Base-by-base conservation (phyloP, 148 eudicot genomes). In the Gaultheria prostrata region DNA sequence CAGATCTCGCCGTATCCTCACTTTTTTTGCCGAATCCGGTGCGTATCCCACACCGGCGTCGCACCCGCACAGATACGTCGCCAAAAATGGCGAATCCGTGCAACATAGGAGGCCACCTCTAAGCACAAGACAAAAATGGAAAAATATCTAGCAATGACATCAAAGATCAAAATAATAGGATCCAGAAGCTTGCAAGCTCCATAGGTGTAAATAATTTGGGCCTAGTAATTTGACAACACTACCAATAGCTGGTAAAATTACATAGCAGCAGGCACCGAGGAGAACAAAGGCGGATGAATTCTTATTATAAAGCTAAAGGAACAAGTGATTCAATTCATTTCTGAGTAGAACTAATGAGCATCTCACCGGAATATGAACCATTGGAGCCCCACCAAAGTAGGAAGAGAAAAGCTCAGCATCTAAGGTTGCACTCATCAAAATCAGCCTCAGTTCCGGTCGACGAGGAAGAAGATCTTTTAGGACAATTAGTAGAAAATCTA, bases 381-480 rank as follows among this genome's bases (percentile, higher is more conserved):
- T 32, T 50, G 95, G 97, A 75, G 94, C 97, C 80, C 96, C 94
- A 82, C 91, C 89, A 83, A 97, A 97, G 89, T 93, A 97, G 83
- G 95, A 92, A 49, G 98, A 93, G 91, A 97, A 97, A 82, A 94
- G 94, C 79, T 93, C 93, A 63, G 98, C 95, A 88, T 97, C 99
- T 88, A 97, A 87, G 80, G 99, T 93, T 78, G 99, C 99, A 92
- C 99, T 97, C 99, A 97, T 97, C 90, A 97, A 86, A 84, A 97
- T 90, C 86, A 97, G 84, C 93, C 92, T 91, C 82, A 97, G 79
- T 49, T 97, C 99, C 20, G 99, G 95, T 85, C 94, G 93, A 83
- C 86, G 92, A 86, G 98, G 95, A 86, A 97, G 98, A 78, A 97
- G 92, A 89, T 94, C 98, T 85, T 92, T 97, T 21, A 97, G 92